Base-by-base conservation (phyloP, 2,329 filamentous ascomycete species). In the Pseudogymnoascus sp. region DNA sequence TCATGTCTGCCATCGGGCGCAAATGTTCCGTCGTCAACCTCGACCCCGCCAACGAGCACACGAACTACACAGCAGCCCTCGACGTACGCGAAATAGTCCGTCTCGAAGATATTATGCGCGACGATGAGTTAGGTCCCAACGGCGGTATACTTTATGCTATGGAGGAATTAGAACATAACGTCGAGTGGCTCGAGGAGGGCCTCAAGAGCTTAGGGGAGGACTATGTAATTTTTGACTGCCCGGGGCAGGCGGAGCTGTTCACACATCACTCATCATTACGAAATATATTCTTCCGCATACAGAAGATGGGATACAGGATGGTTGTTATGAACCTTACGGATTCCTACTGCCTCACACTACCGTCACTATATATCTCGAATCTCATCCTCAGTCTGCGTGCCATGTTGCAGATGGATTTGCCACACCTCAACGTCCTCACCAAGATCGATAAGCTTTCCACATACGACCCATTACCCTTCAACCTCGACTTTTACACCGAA, bases 401-500 rank as follows among this genome's bases (percentile, higher is more conserved):
- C 70, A 99, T 99, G 93, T 86, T 99, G 62, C 95, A 97, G 77
- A 93, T 99, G 84, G 95, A 97, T 73, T 89, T 97, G 66, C 92
- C 95, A 0, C 91, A 97, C 73, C 81, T 99, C 69, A 99, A 99
- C 72, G 90, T 99, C 66, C 83, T 99, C 26, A 97, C 93, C 64
- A 99, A 99, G 78, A 96, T 99, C 77, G 95, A 99, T 77, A 97
- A 97, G 73, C 81, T 99, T 62, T 80, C 87, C 37, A 86, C 88
- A 62, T 97, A 96, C 72, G 88, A 91, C 57, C 85, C 90, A 26
- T 81, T 99, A 0, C 91, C 93, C 0, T 97, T 99, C 80, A 96
- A 96, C 71, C 86, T 99, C 65, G 93, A 97, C 68, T 99, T 88
- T 76, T 99, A 97, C 75, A 97, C 95, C 66, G 93, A 99, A 75